Evolutionary conservation across 768 basidiomycete species (phyloP).

Genomic region (Pleurotus salmoneostramineus): DNA sequence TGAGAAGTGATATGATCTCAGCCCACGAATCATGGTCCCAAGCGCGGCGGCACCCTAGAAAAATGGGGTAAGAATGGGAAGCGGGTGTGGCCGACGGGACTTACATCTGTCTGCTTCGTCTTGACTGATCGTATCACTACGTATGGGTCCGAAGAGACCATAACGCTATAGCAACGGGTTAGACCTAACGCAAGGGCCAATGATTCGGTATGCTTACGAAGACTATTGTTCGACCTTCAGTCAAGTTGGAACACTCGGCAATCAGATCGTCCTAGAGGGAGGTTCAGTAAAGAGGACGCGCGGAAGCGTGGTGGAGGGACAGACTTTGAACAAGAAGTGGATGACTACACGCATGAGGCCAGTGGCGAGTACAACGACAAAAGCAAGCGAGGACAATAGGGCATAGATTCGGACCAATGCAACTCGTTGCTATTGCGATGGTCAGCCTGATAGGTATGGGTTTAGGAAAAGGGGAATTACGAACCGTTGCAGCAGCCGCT

Average conservation of each 20-base stretch:
- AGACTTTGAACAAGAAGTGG: constrained; percentile 69
- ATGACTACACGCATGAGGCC: constrained; percentile 54
- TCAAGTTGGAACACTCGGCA: constrained; percentile 42
- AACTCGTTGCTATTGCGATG: constrained; percentile 45
- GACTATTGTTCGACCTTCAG: constrained; percentile 28
- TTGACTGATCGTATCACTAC: constrained; percentile 21
- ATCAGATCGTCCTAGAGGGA: constrained; percentile 51
- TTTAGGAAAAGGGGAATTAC: constrained; percentile 22
- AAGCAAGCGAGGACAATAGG: constrained; percentile 39
- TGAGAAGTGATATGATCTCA: constrained; percentile 60
- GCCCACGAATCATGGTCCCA: constrained; percentile 69
- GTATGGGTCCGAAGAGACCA: constrained; percentile 51
- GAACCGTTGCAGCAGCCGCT: constrained; percentile 43
- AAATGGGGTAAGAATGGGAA: background rate
- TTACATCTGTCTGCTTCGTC: constrained; percentile 41
- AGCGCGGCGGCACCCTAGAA: constrained; percentile 53
- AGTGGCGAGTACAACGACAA: constrained; percentile 45
- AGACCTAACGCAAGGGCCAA: background rate
- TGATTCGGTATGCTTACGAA: constrained; percentile 26
- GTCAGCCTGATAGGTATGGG: background rate
- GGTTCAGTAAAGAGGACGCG: background rate
- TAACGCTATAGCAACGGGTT: constrained; percentile 27
- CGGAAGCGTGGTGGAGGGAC: background rate
- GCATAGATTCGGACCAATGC: constrained; percentile 53
- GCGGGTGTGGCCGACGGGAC: constrained; percentile 27